Base-by-base conservation (phyloP, 2,329 filamentous ascomycete species). In the Ascochyta rabiei region DNA sequence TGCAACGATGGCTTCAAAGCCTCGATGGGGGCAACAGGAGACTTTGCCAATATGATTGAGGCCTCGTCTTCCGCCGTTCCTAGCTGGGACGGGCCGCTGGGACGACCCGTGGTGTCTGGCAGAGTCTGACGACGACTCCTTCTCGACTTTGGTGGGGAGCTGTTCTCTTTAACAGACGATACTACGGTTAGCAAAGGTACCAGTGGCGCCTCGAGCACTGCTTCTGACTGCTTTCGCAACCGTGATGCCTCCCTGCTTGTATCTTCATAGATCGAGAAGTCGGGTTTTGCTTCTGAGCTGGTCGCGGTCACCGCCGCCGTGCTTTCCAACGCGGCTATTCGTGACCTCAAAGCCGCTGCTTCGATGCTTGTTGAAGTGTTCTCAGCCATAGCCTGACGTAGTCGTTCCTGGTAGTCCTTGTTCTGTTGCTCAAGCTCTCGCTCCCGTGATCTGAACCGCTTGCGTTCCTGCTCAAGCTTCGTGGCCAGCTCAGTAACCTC, bases 391-490 rank as follows among this genome's bases (percentile, higher is more conserved):
- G 68, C 66, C 45, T 69, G 60, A 31, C 70, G 70, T 34, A 77
- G 52, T 31, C 64, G 63, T 48, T 76, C 73, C 41, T 78, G 73
- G 16, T 74, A 71, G 12, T 78, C 76, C 49, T 76, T 77, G 61
- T 88, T 81, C 56, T 86, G 82, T 6, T 81, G 79, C 48, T 86
- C 83, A 55, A 90, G 78, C 50, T 88, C 81, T 2, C 82, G 79
- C 69, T 92, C 89, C 78, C 91, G 86, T 48, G 80, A 75, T 26
- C 81, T 76, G 23, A 88, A 85, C 67, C 84, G 88, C 58, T 83
- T 81, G 60, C 88, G 86, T 69, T 91, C 89, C 55, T 89, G 84
- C 56, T 83, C 83, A 31, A 93, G 81, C 64, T 86, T 84, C 56
- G 86, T 83, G 19, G 82, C 81, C 44, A 93, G 76, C 51, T 89